These are phyloP conservation scores for Tuber magnatum DNA, from an alignment of 495 filamentous ascomycete species.

Conservation along the genomic window DNA sequence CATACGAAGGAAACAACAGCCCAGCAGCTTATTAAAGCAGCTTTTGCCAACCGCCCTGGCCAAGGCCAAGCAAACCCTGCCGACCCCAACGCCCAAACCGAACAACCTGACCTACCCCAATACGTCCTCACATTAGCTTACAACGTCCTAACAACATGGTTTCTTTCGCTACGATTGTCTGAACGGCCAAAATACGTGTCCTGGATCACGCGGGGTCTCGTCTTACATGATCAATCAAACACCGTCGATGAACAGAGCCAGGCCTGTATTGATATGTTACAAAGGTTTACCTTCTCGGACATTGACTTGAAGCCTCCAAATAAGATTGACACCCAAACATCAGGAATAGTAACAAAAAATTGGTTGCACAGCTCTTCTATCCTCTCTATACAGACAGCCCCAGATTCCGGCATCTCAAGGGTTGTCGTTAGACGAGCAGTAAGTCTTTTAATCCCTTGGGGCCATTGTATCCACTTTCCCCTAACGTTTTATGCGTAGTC, in stretches of 20 bases:
- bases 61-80: constrained; percentile 8
- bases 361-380: constrained; percentile 88
- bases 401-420: constrained; percentile 54
- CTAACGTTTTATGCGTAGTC: constrained; percentile 17
- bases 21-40: constrained; percentile 8
- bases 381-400: constrained; percentile 73
- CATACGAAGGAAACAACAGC: constrained; percentile 52
- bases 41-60: constrained; percentile 17
- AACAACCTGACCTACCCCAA: constrained; percentile 60
- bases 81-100: constrained; percentile 38
- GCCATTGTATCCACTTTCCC: not conserved
- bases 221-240: constrained; percentile 59
- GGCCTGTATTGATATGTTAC: constrained; percentile 93
- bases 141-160: constrained; percentile 96
- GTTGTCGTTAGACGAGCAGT: constrained; percentile 39
- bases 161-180: constrained; percentile 72
- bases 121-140: constrained; percentile 91
- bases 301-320: constrained; percentile 47
- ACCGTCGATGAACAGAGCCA: constrained; percentile 89
- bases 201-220: constrained; percentile 87
- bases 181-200: constrained; percentile 76
- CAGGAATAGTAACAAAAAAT: constrained; percentile 56
- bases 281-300: constrained; percentile 79
- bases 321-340: constrained; percentile 25
- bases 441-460: constrained; percentile 13